Base-by-base conservation (phyloP, 805 yeast genomes). In the Candida dajiaensis region DNA sequence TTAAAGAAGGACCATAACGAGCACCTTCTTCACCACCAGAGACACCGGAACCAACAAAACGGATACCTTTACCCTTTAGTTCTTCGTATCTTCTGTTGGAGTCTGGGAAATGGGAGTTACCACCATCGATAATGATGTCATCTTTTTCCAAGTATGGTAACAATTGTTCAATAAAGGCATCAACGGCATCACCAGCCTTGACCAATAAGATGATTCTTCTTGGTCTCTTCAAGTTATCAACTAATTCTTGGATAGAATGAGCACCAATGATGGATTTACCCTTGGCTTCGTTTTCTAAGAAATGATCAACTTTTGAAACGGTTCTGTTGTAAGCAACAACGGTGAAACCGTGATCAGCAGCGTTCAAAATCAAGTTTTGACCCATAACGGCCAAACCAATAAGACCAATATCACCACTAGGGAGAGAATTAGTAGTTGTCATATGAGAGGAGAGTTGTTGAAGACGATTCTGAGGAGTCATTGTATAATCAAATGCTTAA, bases 11-110 rank as follows among this genome's bases (percentile, higher is more conserved):
- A 65, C 99, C 99, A 72, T 86, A 80, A 75, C 99, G 88, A 63
- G 99, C 99, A 79, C 99, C 99, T 71, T 92, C 99, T 76, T 92
- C 99, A 78, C 99, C 99, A 73, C 99, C 99, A 60, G 98, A 92
- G 56, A 94, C 98, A 85, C 99, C 99, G 53, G 97, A 90, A 65
- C 99, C 99, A 55, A 92, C 98, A 60, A 89, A 94, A 56, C 80
- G 74, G 65, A 90, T 83, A 39, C 96, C 98, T 78, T 92, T 82
- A 48, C 71, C 75, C 70, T 85, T 81, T 69, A 92, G 80, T 68
- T 89, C 96, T 50, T 78, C 92, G 77, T 73, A 89, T 74, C 99
- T 88, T 76, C 98, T 89, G 85, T 90, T 90, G 51, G 97, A 71
- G 75, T 92, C 99, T 71, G 97, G 97, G 94, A 84, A 92, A 74